These are phyloP conservation scores for Acrasis kona DNA, from an alignment of 78 protist species.

Conservation along the genomic window DNA sequence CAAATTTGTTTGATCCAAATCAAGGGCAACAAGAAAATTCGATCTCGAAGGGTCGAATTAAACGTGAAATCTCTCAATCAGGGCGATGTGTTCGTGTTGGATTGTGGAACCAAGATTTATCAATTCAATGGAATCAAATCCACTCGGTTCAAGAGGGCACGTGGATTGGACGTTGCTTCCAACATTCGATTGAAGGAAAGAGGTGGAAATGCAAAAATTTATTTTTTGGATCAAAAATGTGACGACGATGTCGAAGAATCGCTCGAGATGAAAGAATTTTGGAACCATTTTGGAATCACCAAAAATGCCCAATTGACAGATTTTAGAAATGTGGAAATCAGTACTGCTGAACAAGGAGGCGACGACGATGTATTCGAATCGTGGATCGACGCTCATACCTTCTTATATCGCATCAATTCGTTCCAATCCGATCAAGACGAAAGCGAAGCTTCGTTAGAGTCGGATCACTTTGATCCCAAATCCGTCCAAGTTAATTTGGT, in stretches of 20 bases:
- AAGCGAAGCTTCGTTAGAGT: too few species aligned
- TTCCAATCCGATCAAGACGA: not conserved
- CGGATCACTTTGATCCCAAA: too few species aligned
- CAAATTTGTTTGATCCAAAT: not conserved
- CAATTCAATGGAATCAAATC: conserved; percentile 5
- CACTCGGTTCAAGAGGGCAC: not conserved
- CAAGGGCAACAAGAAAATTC: not conserved
- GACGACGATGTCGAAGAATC: not conserved
- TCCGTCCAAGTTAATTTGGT: too few species aligned
- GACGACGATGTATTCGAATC: not conserved
- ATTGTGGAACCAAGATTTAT: conserved; percentile 7
- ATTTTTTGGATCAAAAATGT: not conserved
- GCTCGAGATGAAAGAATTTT: not conserved
- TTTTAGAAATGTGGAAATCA: too few species aligned
- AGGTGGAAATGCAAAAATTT: not conserved
- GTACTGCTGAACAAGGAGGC: too few species aligned
- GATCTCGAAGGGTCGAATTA: not conserved
- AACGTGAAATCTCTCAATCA: conserved; percentile 1
- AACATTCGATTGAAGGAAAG: not conserved
- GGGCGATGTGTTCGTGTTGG: conserved; percentile 41
- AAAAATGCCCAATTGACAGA: not conserved
- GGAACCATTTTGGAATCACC: not conserved
- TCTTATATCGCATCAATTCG: not conserved
- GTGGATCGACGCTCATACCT: not conserved
- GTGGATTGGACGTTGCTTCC: not conserved